Base-by-base conservation (phyloP, 2,329 filamentous ascomycete species). In the Nemania bipapillata region DNA sequence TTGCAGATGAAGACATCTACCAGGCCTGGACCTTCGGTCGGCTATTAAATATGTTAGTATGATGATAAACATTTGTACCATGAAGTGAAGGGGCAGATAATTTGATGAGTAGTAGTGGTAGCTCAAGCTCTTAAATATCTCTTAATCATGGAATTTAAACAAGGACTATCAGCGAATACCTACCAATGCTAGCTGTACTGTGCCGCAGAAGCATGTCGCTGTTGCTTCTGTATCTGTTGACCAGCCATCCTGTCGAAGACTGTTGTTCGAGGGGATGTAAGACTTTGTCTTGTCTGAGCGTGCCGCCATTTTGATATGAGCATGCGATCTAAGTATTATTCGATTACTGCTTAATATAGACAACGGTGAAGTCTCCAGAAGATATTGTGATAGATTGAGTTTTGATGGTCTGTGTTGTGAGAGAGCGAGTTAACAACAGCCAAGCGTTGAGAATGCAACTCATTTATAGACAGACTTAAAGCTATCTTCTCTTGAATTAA, bases 131-230 rank as follows among this genome's bases (percentile, higher is more conserved):
- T 32, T 22, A 12, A 26, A 8, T 26, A n/a, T 4, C 8, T 8
- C 7, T 3, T 45, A 8, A 52, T 3, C 9, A 32, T 17, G 28
- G 47, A 20, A 60, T 28, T 40, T 2, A 11, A 40, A 47, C 47
- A 26, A 9, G 6, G 12, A n/a, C n/a, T n/a, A n/a, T n/a, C 17
- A 42, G 15, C 20, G 12, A 55, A 5, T 12, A 81, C 82, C 77
- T 77, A 87, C 85, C 61, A 89, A 84, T 52, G 80, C 74, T 0
- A 89, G 76, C 66, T 89, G 86, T 0, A 89, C 84, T 8, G 83
- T 78, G 22, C 87, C 86, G 69, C 87, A 89, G 73, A 83, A 87
- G 73, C 87, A 90, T 0, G 87, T 88, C 0, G 86, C 86, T 5
- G 86, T 88, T 3, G 86, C 86, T 72, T 82, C 79, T 12, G 79